A percentile compares a stretch with the other conserved stretches of the same genome.
phyloP scores from a whole-genome alignment of 768 basidiomycete species.

The Suillus subaureus region DNA sequence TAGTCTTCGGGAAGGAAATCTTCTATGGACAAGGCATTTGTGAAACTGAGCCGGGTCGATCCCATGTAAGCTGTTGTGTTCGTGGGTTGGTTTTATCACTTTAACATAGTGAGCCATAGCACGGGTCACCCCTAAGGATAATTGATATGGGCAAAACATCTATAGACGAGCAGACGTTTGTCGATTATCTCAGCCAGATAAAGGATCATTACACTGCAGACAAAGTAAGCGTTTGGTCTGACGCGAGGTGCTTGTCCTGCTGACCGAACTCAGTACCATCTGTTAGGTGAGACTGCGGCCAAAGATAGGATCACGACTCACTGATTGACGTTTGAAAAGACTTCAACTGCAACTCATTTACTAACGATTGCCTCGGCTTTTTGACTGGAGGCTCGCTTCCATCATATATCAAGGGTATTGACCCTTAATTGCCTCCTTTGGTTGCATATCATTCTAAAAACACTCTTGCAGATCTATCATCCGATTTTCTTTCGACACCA shows the following conservation, averaged over 20 bases:
- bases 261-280: conserved; percentile 64
- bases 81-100: neutral
- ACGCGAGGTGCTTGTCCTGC: conserved; percentile 1
- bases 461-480: conserved; percentile 58
- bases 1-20: conserved; percentile 82
- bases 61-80: conserved; percentile 61
- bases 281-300: conserved; percentile 57
- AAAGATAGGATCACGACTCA: neutral
- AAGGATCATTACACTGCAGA: conserved; percentile 84
- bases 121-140: conserved; percentile 71
- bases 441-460: neutral
- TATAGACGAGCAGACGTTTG: conserved; percentile 82
- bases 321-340: conserved; percentile 44
- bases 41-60: conserved; percentile 71
- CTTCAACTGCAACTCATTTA: conserved; percentile 96
- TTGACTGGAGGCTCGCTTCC: conserved; percentile 85
- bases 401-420: conserved; percentile 72
- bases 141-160: conserved; percentile 79
- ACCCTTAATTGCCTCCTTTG: neutral
- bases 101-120: conserved; percentile 43
- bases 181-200: conserved; percentile 81
- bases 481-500: conserved; percentile 86
- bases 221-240: conserved; percentile 54
- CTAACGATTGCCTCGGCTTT: conserved; percentile 85
- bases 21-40: conserved; percentile 91